Conservation (phyloP, 805 yeast genomes). For the Candida xyloterini region DNA sequence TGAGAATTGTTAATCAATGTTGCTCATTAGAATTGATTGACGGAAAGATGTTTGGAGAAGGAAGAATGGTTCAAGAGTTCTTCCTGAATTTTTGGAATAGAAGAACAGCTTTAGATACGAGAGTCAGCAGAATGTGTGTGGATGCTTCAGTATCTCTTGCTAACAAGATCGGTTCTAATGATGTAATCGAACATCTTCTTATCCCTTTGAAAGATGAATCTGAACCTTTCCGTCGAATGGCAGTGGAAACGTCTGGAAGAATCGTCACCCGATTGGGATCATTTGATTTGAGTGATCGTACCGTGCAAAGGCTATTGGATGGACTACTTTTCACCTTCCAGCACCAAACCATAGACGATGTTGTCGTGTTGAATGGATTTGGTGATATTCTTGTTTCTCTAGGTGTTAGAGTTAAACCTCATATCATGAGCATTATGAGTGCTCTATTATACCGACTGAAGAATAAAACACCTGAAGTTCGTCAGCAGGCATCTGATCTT, state of each 20-base stretch:
- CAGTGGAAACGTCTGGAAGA: conserved; percentile 64
- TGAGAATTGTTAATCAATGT: conserved; percentile 65
- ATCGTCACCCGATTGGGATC: conserved; percentile 51
- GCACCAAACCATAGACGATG: conserved; percentile 61
- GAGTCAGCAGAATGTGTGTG: conserved; percentile 57
- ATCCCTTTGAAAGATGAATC: conserved; percentile 73
- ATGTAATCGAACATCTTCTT: conserved; percentile 55
- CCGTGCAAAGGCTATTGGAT: conserved; percentile 67
- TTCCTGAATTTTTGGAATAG: conserved; percentile 79
- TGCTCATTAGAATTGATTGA: conserved; percentile 59
- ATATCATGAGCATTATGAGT: conserved; percentile 67
- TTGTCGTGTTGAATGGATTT: conserved; percentile 56
- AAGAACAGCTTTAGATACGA: conserved; percentile 67
- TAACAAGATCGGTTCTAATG: conserved; percentile 61
- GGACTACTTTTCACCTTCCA: conserved; percentile 80
- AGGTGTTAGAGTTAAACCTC: conserved; percentile 65
- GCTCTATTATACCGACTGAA: conserved; percentile 70
- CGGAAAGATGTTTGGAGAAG: conserved; percentile 44
- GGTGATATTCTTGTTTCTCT: conserved; percentile 61
- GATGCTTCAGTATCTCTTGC: conserved; percentile 71
- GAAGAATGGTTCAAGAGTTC: conserved; percentile 54
- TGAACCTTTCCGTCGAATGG: conserved; percentile 76
- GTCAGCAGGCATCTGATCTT: conserved; percentile 84
- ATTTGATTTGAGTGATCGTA: conserved; percentile 57
- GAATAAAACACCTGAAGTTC: conserved; percentile 64